Evolutionary conservation across 1,139 yeast species (phyloP).

Genomic region (Hyphopichia fennica): DNA sequence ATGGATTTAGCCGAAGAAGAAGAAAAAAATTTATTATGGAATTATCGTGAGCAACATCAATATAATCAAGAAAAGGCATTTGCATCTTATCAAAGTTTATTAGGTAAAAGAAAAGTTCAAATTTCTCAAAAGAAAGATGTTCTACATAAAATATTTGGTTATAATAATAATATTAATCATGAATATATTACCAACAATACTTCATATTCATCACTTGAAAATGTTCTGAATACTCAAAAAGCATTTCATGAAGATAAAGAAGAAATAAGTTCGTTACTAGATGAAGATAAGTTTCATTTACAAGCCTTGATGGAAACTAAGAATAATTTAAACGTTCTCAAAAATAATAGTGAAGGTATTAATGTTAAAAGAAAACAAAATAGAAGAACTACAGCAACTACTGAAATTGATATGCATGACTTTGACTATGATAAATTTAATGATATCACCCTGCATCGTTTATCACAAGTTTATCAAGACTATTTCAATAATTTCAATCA

Average conservation of each 20-base stretch:
- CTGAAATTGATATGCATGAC: conserved; percentile 12
- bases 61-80: conserved; percentile 34
- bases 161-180: conserved; percentile 37
- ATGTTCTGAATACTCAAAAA: conserved; percentile 36
- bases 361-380: conserved; percentile 9
- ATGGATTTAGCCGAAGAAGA: conserved; percentile 20
- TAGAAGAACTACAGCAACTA: conserved; percentile 3
- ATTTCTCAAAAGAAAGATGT: conserved; percentile 43
- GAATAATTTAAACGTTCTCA: conserved; percentile 7
- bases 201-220: conserved; percentile 39
- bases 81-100: conserved; percentile 34
- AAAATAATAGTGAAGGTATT: conserved; percentile 7
- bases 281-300: conserved; percentile 35
- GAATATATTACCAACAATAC: conserved; percentile 46
- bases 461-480: conserved; percentile 24
- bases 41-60: conserved; percentile 33
- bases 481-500: conserved; percentile 11
- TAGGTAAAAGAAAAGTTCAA: conserved; percentile 42
- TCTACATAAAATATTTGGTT: conserved; percentile 39
- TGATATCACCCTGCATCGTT: conserved; percentile 19
- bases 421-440: conserved; percentile 32
- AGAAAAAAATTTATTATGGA: conserved; percentile 30
- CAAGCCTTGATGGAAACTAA: conserved; percentile 27
- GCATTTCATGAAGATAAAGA: conserved; percentile 45
- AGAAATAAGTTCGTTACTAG: conserved; percentile 34